A percentile compares a stretch with the other conserved stretches of the same genome.
These are phyloP conservation scores for Quercus suber DNA, from an alignment of 306 rosid species.

Conservation along the genomic window DNA sequence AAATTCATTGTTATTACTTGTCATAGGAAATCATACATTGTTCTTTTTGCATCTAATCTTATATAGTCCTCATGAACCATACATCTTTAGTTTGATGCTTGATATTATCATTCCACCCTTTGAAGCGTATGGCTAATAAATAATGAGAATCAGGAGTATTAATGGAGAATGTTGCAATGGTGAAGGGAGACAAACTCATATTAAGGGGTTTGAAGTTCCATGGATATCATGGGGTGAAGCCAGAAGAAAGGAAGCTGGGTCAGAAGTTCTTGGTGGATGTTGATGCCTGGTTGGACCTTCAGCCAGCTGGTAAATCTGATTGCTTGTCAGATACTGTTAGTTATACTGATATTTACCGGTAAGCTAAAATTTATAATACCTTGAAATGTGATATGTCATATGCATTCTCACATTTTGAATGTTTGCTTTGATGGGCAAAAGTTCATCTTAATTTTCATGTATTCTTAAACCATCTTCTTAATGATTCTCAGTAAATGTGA, in stretches of 20 bases:
- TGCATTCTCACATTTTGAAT: neutral
- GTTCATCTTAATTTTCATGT: neutral
- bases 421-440: neutral
- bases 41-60: neutral
- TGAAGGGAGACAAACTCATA: conserved; percentile 68
- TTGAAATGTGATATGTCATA: neutral
- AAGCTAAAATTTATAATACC: conserved; percentile 6
- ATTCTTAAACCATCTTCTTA: neutral
- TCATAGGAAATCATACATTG: neutral
- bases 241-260: conserved; percentile 65
- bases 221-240: conserved; percentile 78
- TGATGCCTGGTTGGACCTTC: conserved; percentile 97
- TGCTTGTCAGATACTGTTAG: conserved; percentile 55
- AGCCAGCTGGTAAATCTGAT: conserved; percentile 66
- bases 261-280: conserved; percentile 78
- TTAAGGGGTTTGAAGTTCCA: conserved; percentile 71
- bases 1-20: neutral
- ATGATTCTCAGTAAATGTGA: neutral
- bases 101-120: neutral
- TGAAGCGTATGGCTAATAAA: neutral
- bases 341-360: conserved; percentile 66
- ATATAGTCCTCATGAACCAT: neutral
- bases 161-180: conserved; percentile 35
- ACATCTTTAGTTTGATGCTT: neutral
- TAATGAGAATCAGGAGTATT: conserved; percentile 18